Evolutionary conservation across 1,284 basidiomycete species (phyloP).

Genomic region (Grifola frondosa): DNA sequence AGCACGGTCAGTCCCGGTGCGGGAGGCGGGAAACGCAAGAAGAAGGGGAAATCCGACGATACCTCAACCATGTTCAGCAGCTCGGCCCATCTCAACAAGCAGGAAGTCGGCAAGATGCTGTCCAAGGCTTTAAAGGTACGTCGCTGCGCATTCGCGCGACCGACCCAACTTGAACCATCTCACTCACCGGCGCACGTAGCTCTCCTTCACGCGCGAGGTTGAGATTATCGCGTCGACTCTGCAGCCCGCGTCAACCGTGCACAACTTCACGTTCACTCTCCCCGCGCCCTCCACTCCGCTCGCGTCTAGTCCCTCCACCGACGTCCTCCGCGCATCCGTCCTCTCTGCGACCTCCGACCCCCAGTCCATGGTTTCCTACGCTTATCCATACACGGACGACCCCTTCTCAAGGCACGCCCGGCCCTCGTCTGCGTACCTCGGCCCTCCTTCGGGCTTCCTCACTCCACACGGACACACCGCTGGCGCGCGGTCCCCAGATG

Average conservation of each 20-base stretch:
- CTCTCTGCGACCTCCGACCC: conserved; percentile 54
- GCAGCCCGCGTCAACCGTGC: conserved; percentile 88
- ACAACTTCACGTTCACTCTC: conserved; percentile 87
- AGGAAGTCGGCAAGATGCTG: conserved; percentile 85
- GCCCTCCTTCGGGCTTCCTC: conserved; percentile 60
- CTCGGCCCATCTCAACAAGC: conserved; percentile 73
- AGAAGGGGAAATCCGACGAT: conserved; percentile 54
- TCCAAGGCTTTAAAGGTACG: conserved; percentile 86
- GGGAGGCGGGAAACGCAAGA: conserved; percentile 63
- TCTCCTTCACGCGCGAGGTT: conserved; percentile 88
- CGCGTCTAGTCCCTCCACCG: conserved; percentile 67
- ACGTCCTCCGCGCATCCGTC: conserved; percentile 70
- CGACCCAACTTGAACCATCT: conserved; percentile 5
- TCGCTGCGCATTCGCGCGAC: conserved; percentile 7
- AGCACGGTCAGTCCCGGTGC: conserved; percentile 85
- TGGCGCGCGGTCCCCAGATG: conserved; percentile 34
- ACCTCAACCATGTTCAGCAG: conserved; percentile 49
- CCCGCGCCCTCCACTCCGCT: conserved; percentile 72
- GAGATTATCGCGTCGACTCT: conserved; percentile 92
- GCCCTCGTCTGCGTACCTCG: conserved; percentile 73
- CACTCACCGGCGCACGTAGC: conserved; percentile 39
- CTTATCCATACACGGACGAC: conserved; percentile 71
- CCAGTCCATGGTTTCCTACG: conserved; percentile 52
- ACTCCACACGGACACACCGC: conserved; percentile 37
- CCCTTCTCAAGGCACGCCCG: conserved; percentile 66